A percentile compares a stretch with the other conserved stretches of the same genome.
phyloP scores from a whole-genome alignment of 2,329 filamentous ascomycete genomes.

The Byssochlamys sp. region DNA sequence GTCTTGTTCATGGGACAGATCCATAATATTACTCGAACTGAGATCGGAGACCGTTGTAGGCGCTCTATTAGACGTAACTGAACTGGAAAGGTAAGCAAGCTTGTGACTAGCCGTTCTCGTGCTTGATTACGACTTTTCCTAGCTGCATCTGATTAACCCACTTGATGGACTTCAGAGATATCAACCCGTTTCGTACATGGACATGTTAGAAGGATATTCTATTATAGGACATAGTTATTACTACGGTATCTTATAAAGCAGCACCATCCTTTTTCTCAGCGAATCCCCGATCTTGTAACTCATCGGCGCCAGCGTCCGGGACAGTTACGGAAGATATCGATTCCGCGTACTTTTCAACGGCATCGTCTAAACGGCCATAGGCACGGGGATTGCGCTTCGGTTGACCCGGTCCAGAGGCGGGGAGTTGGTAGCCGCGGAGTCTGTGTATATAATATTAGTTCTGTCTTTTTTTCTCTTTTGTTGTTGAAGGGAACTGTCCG shows the following conservation, averaged over 20 bases:
- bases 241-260: not conserved
- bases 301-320: conserved; percentile 41
- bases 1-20: too few relatives aligned
- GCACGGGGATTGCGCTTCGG: conserved; percentile 57
- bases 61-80: too few relatives aligned
- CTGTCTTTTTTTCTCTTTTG: not conserved
- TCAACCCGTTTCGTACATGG: not conserved
- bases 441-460: conserved; percentile 19
- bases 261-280: conserved; percentile 33
- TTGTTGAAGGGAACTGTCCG: not conserved
- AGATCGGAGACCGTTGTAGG: too few relatives aligned
- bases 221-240: not conserved
- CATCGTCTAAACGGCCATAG: conserved; percentile 52
- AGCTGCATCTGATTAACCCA: not conserved
- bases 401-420: conserved; percentile 55
- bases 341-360: conserved; percentile 39
- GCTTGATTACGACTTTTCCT: too few relatives aligned
- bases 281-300: conserved; percentile 49
- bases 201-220: too few relatives aligned
- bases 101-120: too few relatives aligned
- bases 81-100: too few relatives aligned
- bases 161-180: not conserved
- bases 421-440: conserved; percentile 72
- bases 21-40: too few relatives aligned
- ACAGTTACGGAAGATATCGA: conserved; percentile 43